phyloP scores from a whole-genome alignment of 2,329 filamentous ascomycete genomes.

The Chaetomium olivaceum region DNA sequence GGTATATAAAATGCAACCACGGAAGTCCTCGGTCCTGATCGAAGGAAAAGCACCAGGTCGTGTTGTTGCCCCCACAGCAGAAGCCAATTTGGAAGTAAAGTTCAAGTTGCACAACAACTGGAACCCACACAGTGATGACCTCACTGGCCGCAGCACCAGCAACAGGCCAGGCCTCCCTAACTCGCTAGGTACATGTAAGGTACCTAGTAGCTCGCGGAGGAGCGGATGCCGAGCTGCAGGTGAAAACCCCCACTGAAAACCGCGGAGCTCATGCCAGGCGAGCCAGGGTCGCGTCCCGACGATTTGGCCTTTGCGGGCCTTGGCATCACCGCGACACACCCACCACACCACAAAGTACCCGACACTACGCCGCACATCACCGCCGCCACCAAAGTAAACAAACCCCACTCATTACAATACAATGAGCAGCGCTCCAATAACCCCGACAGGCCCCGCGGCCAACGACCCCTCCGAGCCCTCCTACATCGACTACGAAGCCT shows the following conservation, averaged over 20 bases:
- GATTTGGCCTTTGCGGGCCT: neutral
- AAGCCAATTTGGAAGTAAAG: neutral
- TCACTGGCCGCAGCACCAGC: neutral
- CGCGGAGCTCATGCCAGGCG: neutral
- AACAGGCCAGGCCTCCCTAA: too few species aligned
- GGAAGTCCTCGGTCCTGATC: neutral
- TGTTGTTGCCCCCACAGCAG: neutral
- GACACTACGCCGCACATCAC: neutral
- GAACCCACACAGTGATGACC: slow-evolving; percentile 15
- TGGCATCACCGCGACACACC: slow-evolving; percentile 1
- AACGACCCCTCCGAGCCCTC: slow-evolving; percentile 61
- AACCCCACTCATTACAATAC: neutral
- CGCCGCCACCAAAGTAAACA: neutral
- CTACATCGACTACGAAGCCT: slow-evolving; percentile 95
- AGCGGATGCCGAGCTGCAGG: slow-evolving; percentile 14
- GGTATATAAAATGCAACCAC: neutral
- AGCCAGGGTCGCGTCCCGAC: neutral
- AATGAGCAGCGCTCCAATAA: neutral
- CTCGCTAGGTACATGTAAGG: too few species aligned
- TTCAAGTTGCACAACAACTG: neutral
- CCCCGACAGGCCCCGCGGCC: neutral
- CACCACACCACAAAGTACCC: neutral
- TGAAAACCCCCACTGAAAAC: neutral
- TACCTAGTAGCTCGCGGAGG: neutral
- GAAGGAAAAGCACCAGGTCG: neutral